Evolutionary conservation across 768 basidiomycete genomes (phyloP).

Genomic region (Candolleomyces efflorescens): DNA sequence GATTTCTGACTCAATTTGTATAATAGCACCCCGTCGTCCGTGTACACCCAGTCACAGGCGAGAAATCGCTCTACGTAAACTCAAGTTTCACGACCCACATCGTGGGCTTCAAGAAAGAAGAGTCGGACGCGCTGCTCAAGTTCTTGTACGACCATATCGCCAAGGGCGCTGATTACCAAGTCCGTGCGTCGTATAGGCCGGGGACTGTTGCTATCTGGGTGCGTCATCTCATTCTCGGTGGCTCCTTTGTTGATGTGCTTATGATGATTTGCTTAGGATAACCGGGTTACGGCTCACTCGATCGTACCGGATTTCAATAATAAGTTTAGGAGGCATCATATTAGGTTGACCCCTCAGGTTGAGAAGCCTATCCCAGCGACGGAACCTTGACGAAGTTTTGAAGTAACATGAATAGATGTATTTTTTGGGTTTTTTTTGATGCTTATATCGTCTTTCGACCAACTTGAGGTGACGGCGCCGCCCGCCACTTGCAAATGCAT

Average conservation of each 20-base stretch:
- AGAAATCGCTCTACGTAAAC: conserved; percentile 23
- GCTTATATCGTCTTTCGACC: no score
- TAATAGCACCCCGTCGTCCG: conserved; percentile 21
- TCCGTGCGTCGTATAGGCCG: conserved; percentile 21
- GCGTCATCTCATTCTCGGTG: neutral
- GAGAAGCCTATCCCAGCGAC: conserved; percentile 26
- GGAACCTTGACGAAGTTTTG: no score
- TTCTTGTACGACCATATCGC: conserved; percentile 22
- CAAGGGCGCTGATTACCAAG: conserved; percentile 21
- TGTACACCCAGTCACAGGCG: conserved; percentile 24
- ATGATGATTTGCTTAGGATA: conserved; percentile 28
- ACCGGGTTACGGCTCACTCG: conserved; percentile 45
- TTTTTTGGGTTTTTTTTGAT: no score
- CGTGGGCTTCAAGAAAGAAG: conserved; percentile 22
- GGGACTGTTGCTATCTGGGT: conserved; percentile 16
- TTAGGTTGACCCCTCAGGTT: conserved; percentile 45
- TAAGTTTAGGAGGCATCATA: conserved; percentile 36
- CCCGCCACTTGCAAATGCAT: no score
- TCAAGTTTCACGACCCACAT: conserved; percentile 23
- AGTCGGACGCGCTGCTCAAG: conserved; percentile 18
- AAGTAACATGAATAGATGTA: no score
- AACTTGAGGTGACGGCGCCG: no score
- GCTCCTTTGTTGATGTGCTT: no score
- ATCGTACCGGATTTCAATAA: conserved; percentile 36
- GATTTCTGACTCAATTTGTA: no score